phyloP scores from a whole-genome alignment of 371 early-diverging fungal genomes.

The Rhizopus arrhizus region DNA sequence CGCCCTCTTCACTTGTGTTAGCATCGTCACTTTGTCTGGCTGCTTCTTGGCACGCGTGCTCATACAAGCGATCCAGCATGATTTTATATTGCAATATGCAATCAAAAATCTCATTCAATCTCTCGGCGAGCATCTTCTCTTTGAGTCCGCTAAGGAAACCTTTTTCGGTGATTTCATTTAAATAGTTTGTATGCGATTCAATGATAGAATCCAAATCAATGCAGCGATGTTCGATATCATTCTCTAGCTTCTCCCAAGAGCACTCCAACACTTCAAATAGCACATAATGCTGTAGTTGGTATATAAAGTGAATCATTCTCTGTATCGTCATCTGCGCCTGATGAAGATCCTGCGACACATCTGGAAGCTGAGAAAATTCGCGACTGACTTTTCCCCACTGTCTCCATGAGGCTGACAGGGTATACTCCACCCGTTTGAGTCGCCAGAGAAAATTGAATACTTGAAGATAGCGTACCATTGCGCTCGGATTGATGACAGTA shows the following conservation, averaged over 20 bases:
- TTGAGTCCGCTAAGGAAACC: slow-evolving; percentile 59
- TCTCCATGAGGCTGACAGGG: slow-evolving; percentile 79
- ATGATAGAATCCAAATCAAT: slow-evolving; percentile 77
- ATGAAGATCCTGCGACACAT: slow-evolving; percentile 59
- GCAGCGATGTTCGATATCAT: slow-evolving; percentile 59
- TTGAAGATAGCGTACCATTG: slow-evolving; percentile 81
- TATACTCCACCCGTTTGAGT: slow-evolving; percentile 85
- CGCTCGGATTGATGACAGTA: slow-evolving; percentile 74
- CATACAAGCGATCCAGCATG: slow-evolving; percentile 35
- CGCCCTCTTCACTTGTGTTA: slow-evolving; percentile 23
- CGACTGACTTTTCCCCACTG: slow-evolving; percentile 71
- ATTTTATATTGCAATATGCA: slow-evolving; percentile 40
- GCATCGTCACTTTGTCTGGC: neutral
- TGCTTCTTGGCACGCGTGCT: slow-evolving; percentile 20
- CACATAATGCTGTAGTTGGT: slow-evolving; percentile 89
- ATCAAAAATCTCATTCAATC: slow-evolving; percentile 42
- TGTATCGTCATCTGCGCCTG: slow-evolving; percentile 66
- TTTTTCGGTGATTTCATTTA: slow-evolving; percentile 64
- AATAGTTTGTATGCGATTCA: slow-evolving; percentile 68
- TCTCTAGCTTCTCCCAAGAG: slow-evolving; percentile 83
- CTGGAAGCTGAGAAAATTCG: slow-evolving; percentile 43
- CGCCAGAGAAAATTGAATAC: slow-evolving; percentile 89
- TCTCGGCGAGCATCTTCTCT: slow-evolving; percentile 32
- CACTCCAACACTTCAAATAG: slow-evolving; percentile 87
- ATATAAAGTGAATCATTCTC: slow-evolving; percentile 93